Conservation (phyloP, 768 basidiomycete genomes). For the Amanita muscaria region DNA sequence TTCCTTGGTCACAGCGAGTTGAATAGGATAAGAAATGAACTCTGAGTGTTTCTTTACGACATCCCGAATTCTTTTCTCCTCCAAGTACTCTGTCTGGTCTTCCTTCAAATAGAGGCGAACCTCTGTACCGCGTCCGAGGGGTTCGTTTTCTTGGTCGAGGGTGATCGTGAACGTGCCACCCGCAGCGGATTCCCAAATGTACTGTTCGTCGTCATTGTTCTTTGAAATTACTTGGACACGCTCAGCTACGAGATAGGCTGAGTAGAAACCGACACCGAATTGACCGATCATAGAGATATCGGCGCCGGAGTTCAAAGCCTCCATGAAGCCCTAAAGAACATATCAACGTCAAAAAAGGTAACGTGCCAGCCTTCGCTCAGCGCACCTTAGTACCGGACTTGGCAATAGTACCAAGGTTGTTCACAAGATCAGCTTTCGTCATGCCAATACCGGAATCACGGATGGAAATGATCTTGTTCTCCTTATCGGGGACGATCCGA, state of each 20-base stretch:
- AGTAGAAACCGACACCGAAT: conserved; percentile 99
- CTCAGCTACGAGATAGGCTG: conserved; percentile 98
- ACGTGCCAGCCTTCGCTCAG: too few species aligned
- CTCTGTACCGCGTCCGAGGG: conserved; percentile 90
- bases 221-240: conserved; percentile 98
- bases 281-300: conserved; percentile 97
- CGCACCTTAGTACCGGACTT: conserved; percentile 87
- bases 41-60: conserved; percentile 99
- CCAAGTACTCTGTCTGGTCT: conserved; percentile 97
- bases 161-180: conserved; percentile 99
- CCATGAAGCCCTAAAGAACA: conserved; percentile 89
- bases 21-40: conserved; percentile 99
- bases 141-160: conserved; percentile 79
- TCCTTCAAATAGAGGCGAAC: conserved; percentile 93
- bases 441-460: conserved; percentile 97
- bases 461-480: conserved; percentile 83
- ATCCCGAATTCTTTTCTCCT: conserved; percentile 99
- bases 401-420: conserved; percentile 95
- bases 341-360: conserved; percentile 1
- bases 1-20: conserved; percentile 97
- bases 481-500: conserved; percentile 92
- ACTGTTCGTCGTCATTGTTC: conserved; percentile 99
- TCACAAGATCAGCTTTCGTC: conserved; percentile 99
- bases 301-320: conserved; percentile 85
- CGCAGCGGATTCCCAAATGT: conserved; percentile 99